Evolutionary conservation across 1,284 basidiomycete genomes (phyloP).

Genomic region (Puccinia triticina): DNA sequence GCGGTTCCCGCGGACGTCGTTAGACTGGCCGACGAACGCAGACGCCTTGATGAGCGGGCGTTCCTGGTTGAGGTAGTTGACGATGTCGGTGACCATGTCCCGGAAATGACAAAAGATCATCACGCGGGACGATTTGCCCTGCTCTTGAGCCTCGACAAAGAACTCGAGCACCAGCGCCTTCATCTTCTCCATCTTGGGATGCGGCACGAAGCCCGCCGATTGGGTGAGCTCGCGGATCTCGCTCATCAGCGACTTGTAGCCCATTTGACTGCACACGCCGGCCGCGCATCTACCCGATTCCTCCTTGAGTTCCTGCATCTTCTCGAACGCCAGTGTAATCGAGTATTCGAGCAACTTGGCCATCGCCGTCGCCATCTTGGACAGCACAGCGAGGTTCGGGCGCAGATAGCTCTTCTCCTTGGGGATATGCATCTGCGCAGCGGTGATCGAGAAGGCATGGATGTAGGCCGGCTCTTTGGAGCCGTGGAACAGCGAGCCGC

Average conservation of each 20-base stretch:
- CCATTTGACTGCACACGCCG: conserved; percentile 65
- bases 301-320: conserved; percentile 62
- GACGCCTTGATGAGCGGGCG: conserved; percentile 74
- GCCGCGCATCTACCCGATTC: conserved; percentile 59
- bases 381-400: conserved; percentile 27
- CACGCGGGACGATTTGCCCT: conserved; percentile 71
- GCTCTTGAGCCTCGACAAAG: conserved; percentile 69
- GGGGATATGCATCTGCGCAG: conserved; percentile 20
- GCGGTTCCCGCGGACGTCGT: conserved; percentile 79
- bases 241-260: conserved; percentile 68
- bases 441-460: conserved; percentile 35
- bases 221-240: conserved; percentile 67
- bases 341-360: conserved; percentile 52
- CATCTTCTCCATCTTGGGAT: conserved; percentile 92
- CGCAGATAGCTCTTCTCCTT: conserved; percentile 29
- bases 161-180: conserved; percentile 76
- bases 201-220: conserved; percentile 66
- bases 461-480: conserved; percentile 45
- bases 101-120: conserved; percentile 95
- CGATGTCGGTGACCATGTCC: conserved; percentile 87
- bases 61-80: conserved; percentile 68
- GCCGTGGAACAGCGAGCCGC: conserved; percentile 50
- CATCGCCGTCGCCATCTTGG: conserved; percentile 53
- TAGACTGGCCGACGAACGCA: conserved; percentile 87
- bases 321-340: conserved; percentile 58